A percentile compares a stretch with the other conserved stretches of the same genome.
Conservation (phyloP, 177 flowering plant genomes). For the Vitis hybrid region DNA sequence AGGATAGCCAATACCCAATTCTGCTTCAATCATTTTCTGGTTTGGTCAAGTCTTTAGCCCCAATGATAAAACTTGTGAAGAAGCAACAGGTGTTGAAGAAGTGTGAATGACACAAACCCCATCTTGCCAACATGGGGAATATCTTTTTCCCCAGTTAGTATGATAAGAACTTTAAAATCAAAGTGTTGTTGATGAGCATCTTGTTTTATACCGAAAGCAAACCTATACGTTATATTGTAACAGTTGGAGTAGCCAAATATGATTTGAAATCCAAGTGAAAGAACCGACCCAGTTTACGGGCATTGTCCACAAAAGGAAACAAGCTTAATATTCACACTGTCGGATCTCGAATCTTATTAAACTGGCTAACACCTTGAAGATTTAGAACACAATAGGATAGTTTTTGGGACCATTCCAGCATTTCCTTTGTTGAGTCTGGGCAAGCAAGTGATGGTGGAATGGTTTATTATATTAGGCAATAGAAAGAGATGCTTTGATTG, state of each 20-base stretch:
- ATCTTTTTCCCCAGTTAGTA: neutral
- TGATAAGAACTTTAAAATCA: no score
- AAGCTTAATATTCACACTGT: neutral
- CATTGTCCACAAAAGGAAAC: neutral
- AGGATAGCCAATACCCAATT: neutral
- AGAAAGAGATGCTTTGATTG: constrained; percentile 14
- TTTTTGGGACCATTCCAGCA: neutral
- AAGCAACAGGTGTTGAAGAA: neutral
- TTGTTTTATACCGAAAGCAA: no score
- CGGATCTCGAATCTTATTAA: neutral
- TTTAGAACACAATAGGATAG: constrained; percentile 6
- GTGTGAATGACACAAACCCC: constrained; percentile 5
- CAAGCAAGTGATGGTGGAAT: constrained; percentile 1
- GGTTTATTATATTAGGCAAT: neutral
- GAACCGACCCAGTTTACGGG: neutral
- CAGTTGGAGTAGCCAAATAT: no score
- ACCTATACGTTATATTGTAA: no score
- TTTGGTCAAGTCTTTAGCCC: constrained; percentile 26
- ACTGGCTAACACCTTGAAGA: neutral
- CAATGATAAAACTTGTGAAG: constrained; percentile 8
- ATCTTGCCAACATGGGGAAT: no score
- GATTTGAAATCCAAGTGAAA: no score
- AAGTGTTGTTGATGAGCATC: no score
- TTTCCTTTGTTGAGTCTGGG: constrained; percentile 6
- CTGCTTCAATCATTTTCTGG: constrained; percentile 15